Conservation (phyloP, 176 grass and related monocot genomes). For the Eleusine indica region DNA sequence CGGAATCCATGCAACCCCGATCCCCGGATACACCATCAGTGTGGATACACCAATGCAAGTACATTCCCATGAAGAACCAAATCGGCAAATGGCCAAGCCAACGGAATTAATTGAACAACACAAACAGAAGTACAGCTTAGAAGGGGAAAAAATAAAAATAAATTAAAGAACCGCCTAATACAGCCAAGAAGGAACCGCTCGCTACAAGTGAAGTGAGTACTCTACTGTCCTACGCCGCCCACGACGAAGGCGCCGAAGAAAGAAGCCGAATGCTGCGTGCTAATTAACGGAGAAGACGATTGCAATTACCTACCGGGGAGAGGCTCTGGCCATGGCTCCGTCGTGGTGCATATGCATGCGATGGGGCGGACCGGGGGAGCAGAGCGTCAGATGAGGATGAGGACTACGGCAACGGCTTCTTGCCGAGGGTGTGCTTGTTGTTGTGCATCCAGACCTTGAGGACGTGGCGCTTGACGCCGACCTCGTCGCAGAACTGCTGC, state of each 20-base stretch:
- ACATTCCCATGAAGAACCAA: conserved; percentile 50
- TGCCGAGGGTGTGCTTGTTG: conserved; percentile 93
- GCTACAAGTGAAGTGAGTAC: conserved; percentile 25
- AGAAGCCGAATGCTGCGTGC: conserved; percentile 19
- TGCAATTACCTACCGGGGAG: conserved; percentile 35
- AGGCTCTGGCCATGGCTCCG: conserved; percentile 4
- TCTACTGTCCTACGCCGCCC: conserved; percentile 40
- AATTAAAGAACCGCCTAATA: conserved; percentile 25
- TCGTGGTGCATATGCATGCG: too few relatives aligned
- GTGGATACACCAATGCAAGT: conserved; percentile 2
- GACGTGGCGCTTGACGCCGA: conserved; percentile 79
- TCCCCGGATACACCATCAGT: conserved; percentile 34
- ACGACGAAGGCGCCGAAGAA: not conserved
- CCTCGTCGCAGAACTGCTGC: conserved; percentile 87
- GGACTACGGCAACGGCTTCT: conserved; percentile 56
- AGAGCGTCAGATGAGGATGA: too few relatives aligned
- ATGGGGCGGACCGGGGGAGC: too few relatives aligned
- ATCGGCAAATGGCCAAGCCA: conserved; percentile 45
- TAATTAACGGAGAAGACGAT: not conserved
- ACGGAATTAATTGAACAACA: conserved; percentile 41
- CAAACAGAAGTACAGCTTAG: conserved; percentile 12
- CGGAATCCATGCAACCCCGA: conserved; percentile 44
- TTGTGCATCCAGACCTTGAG: conserved; percentile 99
- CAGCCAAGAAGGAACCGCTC: conserved; percentile 39
- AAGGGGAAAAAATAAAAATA: not conserved